Evolutionary conservation across 1,284 basidiomycete species (phyloP).

Genomic region (Psilocybe mexicana): DNA sequence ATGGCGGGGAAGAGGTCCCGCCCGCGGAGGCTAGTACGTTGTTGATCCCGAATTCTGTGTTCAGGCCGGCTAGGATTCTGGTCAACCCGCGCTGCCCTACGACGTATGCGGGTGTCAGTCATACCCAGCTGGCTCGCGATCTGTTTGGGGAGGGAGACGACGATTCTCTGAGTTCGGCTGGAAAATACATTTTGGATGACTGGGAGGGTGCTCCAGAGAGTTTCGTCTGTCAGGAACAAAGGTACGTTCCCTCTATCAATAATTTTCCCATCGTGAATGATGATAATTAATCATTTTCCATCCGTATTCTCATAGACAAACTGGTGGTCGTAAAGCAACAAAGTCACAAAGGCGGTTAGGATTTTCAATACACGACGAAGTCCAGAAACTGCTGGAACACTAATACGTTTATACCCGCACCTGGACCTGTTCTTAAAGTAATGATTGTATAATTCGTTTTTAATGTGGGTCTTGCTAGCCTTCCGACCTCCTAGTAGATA

Average conservation of each 20-base stretch:
- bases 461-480: background rate
- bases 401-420: conserved; percentile 8
- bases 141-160: conserved; percentile 82
- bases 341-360: conserved; percentile 87
- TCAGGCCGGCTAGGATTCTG: conserved; percentile 84
- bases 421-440: conserved; percentile 2
- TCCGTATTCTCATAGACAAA: conserved; percentile 51
- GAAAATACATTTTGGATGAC: conserved; percentile 86
- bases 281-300: conserved; percentile 10
- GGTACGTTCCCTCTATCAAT: conserved; percentile 39
- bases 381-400: conserved; percentile 31
- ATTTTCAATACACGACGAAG: conserved; percentile 81
- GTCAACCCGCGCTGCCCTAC: conserved; percentile 95
- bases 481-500: background rate
- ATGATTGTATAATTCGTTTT: conserved; percentile 15
- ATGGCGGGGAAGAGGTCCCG: conserved; percentile 43
- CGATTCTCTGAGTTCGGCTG: conserved; percentile 38
- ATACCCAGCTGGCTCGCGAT: conserved; percentile 89
- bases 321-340: conserved; percentile 86
- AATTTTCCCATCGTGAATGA: background rate
- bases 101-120: conserved; percentile 93
- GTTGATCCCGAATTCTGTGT: conserved; percentile 85
- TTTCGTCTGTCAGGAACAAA: conserved; percentile 96
- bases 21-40: conserved; percentile 42
- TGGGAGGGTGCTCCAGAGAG: conserved; percentile 94